Conservation (phyloP, 805 yeast species). For the Tetrapisispora nanseiensis region DNA sequence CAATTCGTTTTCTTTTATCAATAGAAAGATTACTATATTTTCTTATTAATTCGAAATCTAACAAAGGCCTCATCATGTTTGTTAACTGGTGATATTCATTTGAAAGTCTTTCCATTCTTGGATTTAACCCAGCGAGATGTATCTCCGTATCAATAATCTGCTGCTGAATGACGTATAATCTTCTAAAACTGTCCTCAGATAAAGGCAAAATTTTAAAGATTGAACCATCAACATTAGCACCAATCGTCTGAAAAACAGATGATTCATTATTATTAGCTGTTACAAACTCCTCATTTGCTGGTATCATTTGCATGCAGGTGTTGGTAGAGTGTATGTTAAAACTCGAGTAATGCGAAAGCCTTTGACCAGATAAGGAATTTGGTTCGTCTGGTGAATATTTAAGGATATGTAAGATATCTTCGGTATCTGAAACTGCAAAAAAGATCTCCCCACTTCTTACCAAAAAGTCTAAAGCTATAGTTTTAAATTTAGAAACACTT, state of each 20-base stretch:
- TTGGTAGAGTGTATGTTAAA: conserved; percentile 58
- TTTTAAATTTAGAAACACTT: conserved; percentile 55
- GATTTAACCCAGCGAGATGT: conserved; percentile 73
- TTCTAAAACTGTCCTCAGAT: conserved; percentile 63
- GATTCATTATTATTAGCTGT: conserved; percentile 3
- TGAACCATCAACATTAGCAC: conserved; percentile 72
- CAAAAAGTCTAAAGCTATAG: conserved; percentile 52
- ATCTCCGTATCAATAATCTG: conserved; percentile 71
- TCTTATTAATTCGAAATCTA: conserved; percentile 52
- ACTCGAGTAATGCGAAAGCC: conserved; percentile 57
- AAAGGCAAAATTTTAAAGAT: conserved; percentile 65
- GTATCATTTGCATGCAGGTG: conserved; percentile 41
- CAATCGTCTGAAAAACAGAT: conserved; percentile 50
- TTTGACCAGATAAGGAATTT: conserved; percentile 67
- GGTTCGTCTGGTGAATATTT: conserved; percentile 93
- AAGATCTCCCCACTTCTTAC: conserved; percentile 59
- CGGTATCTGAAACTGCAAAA: conserved; percentile 59
- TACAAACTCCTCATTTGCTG: conserved; percentile 27
- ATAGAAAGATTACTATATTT: conserved; percentile 46
- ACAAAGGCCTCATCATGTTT: conserved; percentile 48
- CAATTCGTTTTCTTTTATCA: conserved; percentile 44
- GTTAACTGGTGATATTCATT: conserved; percentile 28
- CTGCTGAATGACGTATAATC: conserved; percentile 78
- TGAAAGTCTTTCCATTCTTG: conserved; percentile 48
- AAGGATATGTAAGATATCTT: conserved; percentile 55